Evolutionary conservation across 2,329 filamentous ascomycete species (phyloP), one percentile per base, ranked within the genome.

Genomic region (Aspergillus tamarii): DNA sequence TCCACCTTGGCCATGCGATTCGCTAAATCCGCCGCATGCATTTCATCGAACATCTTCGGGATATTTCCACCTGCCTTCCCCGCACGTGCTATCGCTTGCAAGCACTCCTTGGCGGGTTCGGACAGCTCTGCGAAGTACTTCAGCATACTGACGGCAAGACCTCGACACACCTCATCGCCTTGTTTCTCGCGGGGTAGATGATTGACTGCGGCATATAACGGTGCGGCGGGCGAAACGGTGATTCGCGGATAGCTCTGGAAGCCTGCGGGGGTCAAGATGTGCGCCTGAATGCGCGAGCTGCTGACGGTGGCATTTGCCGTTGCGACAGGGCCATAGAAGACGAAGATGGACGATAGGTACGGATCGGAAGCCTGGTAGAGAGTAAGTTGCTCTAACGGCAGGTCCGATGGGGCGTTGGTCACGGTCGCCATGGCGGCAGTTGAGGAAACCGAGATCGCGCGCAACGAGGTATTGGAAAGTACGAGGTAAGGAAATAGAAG

Each of bases 81-180:
- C 28, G 82, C 78, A 66, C 83, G 83, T 60, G 83, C 80, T 59
- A 84, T 79, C 52, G 82, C 78, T 59, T 84, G 88, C 77, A 96
- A 85, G 65, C 88, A 85, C 71, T 84, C 84, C 82, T 93, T 96
- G 74, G 93, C 89, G 43, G 86, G 83, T 60, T 91, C 87, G 26
- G 94, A 89, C 59, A 99, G 84, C 79, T 98, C 94, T 65, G 87
- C 86, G 76, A 97, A 98, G 83, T 97, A 99, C 77, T 96, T 97
- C 83, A 90, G 91, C 69, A 99, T 84, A 62, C 92, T 93, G 78
- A 98, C 96, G 55, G 94, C 95, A 61, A 99, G 85, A 21, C 91
- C 95, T 53, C 95, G 89, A 79, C 91, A 96, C 68, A 96, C 85
- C 78, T 98, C 94, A 77, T 98, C 94, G 73, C 94, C 94, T 82